Conservation (phyloP, 2,329 filamentous ascomycete genomes). For the Annulohypoxylon truncatum region DNA sequence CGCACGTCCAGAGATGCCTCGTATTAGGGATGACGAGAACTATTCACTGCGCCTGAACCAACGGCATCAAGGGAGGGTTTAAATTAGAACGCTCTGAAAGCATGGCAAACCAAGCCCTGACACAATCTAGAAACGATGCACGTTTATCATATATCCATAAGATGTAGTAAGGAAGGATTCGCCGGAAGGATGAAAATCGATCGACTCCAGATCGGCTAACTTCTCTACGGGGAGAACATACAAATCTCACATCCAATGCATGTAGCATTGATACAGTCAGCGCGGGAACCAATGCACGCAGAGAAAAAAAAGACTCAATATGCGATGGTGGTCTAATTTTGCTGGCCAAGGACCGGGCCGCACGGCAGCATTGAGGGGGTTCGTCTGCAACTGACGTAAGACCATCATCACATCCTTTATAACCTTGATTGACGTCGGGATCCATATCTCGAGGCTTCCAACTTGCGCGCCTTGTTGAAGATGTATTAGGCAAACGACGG, state of each 20-base stretch:
- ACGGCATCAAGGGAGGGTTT: not conserved
- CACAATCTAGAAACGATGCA: conserved; percentile 13
- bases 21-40: conserved; percentile 1
- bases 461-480: not conserved
- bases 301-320: conserved; percentile 14
- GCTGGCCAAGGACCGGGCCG: conserved; percentile 10
- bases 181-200: conserved; percentile 34
- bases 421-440: not conserved
- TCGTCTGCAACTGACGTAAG: not conserved
- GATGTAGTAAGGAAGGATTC: conserved; percentile 37
- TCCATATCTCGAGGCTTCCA: not conserved
- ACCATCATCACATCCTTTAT: not conserved
- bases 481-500: not conserved
- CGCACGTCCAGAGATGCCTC: not conserved
- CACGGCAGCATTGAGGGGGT: conserved; percentile 11
- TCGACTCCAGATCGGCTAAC: conserved; percentile 27
- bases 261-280: conserved; percentile 19
- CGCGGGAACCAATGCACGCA: not conserved
- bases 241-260: not conserved
- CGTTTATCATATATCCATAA: conserved; percentile 11
- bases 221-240: not conserved
- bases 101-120: not conserved
- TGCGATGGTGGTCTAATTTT: conserved; percentile 8
- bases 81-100: conserved; percentile 2
- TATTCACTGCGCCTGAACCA: not conserved